Conservation (phyloP, 1,139 yeast species). For the Debaryomycetaceae sp. region DNA sequence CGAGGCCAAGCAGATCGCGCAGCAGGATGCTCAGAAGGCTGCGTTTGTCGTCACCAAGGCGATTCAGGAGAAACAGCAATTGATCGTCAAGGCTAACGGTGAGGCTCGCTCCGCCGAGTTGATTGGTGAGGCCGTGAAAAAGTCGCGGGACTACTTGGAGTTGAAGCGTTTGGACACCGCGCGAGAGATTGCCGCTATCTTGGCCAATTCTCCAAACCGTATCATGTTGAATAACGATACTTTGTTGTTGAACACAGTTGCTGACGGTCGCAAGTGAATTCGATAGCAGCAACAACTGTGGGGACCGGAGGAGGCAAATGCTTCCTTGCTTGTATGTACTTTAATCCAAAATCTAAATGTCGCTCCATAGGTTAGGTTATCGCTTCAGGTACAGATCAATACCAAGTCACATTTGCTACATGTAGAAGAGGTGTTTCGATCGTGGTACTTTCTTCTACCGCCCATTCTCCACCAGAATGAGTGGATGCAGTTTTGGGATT, state of each 20-base stretch:
- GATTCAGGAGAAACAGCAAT: constrained; percentile 91
- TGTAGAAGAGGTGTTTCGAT: too few relatives aligned
- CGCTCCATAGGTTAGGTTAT: too few relatives aligned
- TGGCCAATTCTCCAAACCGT: constrained; percentile 82
- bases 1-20: constrained; percentile 98
- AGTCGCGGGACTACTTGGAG: constrained; percentile 90
- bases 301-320: too few relatives aligned
- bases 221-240: constrained; percentile 89
- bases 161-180: constrained; percentile 96
- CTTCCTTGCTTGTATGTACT: not conserved
- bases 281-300: not conserved
- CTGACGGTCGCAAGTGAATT: constrained; percentile 42
- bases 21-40: constrained; percentile 98
- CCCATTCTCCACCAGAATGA: not conserved
- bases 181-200: constrained; percentile 80
- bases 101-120: constrained; percentile 97
- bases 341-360: not conserved
- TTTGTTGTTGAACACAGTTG: constrained; percentile 75
- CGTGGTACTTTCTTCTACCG: not conserved
- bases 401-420: too few relatives aligned
- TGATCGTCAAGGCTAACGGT: constrained; percentile 95
- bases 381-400: too few relatives aligned
- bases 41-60: constrained; percentile 96
- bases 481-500: not conserved
- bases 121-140: constrained; percentile 97